phyloP scores from a whole-genome alignment of 345 rosid genomes.

The Limnanthes douglasii region DNA sequence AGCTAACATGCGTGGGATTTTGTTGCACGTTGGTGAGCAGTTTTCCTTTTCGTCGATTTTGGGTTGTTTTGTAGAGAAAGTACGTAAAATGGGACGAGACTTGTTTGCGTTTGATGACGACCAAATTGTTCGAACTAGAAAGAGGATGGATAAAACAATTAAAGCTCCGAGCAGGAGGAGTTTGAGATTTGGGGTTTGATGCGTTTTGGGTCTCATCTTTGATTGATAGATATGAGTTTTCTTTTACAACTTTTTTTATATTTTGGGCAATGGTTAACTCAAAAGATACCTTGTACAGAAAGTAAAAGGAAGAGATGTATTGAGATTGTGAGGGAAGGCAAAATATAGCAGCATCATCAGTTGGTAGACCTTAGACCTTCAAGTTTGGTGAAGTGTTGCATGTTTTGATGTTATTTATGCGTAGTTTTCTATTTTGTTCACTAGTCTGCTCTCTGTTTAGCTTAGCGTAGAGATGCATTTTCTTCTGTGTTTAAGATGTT shows the following conservation, averaged over 20 bases:
- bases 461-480: no score
- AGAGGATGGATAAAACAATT: constrained; percentile 39
- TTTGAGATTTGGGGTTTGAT: constrained; percentile 31
- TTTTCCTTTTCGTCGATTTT: constrained; percentile 2
- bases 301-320: constrained; percentile 27
- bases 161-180: constrained; percentile 45
- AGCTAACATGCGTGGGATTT: constrained; percentile 47
- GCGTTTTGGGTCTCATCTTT: constrained; percentile 56
- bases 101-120: constrained; percentile 20
- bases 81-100: constrained; percentile 1
- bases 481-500: no score
- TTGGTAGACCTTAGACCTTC: constrained; percentile 30
- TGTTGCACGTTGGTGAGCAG: constrained; percentile 28
- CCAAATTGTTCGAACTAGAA: constrained; percentile 43
- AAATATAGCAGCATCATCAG: not conserved
- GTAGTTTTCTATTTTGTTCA: no score
- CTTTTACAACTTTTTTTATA: not conserved
- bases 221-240: not conserved
- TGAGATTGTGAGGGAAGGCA: constrained; percentile 33
- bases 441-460: no score
- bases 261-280: constrained; percentile 1
- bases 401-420: no score
- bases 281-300: no score
- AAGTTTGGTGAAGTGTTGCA: constrained; percentile 16
- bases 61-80: not conserved